Base-by-base conservation (phyloP, 441 rosid species). In the Bruguiera hainesii region DNA sequence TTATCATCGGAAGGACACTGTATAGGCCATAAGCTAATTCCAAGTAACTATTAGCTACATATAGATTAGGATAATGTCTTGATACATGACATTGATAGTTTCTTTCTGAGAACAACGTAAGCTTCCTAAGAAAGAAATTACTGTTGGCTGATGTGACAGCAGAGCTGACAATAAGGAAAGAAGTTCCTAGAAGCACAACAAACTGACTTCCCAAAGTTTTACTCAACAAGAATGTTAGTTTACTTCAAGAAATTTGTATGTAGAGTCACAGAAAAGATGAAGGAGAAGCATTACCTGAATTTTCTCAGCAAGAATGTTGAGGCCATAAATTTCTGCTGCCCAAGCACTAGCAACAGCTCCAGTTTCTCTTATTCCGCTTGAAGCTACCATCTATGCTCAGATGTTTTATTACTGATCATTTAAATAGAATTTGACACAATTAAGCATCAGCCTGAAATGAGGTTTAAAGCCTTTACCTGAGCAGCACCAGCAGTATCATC, bases 401-500 rank as follows among this genome's bases (percentile, higher is more conserved):
- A 63, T 52, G 6, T 48, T 57, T 64, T 66, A 58, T 51, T 4
- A 4, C 39, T 52, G 18, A 61, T 64, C 18, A 68, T 49, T 42
- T 35, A 62, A 69, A 65, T 7, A 68, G 29, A 58, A 21, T 62
- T 15, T 25, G 16, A 15, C 15, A 37, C 60, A 49, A 70, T 56
- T 23, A 42, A 51, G 6, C 6, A 51, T 53, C 50, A 39, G 26
- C 4, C 53, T 3, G 63, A 56, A 65, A 73, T 29, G 67, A 62
- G 39, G 67, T 49, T 63, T 21, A n/a, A 30, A 66, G 33, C 50
- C 15, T 28, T 48, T 71, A 95, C 99, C 95, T 77, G 87, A 75
- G 99, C 99, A 65, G 97, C 97, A 72, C 83, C 86, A 1, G 99
- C 99, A 58, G 93, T 84, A 66, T 92, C 99, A 71, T 89, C 85